Conservation (phyloP, 2,329 filamentous ascomycete genomes). For the Colletotrichum orbiculare region DNA sequence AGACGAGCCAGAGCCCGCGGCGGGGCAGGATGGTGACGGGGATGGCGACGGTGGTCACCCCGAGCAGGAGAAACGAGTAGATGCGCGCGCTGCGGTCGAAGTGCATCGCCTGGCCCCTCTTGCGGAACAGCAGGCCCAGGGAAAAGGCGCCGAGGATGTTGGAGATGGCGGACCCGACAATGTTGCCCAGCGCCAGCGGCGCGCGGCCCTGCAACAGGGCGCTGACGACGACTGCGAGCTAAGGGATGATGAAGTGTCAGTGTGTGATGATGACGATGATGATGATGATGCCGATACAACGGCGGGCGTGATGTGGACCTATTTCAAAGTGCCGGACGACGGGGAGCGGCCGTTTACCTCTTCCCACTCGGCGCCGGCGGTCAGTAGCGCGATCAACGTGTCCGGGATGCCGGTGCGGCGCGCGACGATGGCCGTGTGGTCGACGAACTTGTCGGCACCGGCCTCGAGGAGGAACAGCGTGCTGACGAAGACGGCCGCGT, state of each 20-base stretch:
- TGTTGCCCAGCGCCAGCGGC: constrained; percentile 63
- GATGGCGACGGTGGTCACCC: constrained; percentile 53
- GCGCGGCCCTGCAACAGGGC: constrained; percentile 57
- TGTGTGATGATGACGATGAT: constrained; percentile 40
- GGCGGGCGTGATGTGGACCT: too few relatives aligned
- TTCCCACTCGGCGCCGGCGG: constrained; percentile 66
- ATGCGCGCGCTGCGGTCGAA: constrained; percentile 62
- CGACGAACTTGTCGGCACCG: constrained; percentile 63
- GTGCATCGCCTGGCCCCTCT: constrained; percentile 34
- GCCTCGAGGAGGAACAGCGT: constrained; percentile 61
- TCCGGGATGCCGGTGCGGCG: constrained; percentile 55
- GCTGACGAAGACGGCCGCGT: constrained; percentile 54
- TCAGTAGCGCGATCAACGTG: constrained; percentile 61
- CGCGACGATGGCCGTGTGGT: constrained; percentile 60
- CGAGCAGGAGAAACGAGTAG: constrained; percentile 56
- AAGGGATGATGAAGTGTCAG: constrained; percentile 38
- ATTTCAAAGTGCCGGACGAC: too few relatives aligned
- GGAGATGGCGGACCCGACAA: constrained; percentile 64
- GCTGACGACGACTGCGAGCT: constrained; percentile 52
- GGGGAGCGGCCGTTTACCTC: constrained; percentile 51
- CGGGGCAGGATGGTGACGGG: constrained; percentile 42
- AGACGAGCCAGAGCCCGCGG: constrained; percentile 42
- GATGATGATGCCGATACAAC: too few relatives aligned
- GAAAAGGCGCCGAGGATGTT: constrained; percentile 68
- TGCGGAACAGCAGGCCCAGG: constrained; percentile 58